Evolutionary conservation across 441 rosid species (phyloP), one percentile per base, ranked within the genome.

Genomic region (Eutrema salsugineum): DNA sequence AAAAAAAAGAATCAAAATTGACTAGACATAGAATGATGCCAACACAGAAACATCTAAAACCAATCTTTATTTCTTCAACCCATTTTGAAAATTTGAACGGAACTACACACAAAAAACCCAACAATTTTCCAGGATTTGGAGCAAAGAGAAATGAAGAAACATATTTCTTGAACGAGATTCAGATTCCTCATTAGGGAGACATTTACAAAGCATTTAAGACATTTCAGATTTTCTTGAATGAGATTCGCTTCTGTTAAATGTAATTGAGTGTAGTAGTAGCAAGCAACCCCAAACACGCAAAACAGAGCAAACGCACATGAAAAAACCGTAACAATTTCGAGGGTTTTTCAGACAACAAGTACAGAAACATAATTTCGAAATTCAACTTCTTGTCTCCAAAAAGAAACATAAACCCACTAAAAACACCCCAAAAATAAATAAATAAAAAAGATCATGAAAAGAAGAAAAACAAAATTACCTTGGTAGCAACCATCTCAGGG

Each of bases 401-500:
- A 14, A 48, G 5, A 14, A 42, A 54, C 5, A 44, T 0, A 40
- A 16, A 50, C 40, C 8, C 55, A 44, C 32, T 11, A 3, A 1
- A 0, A 11, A 15, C 3, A 1, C 27, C 27, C 27, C 27, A 1
- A 24, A 24, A 24, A 28, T 2, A 28, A 3, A 4, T 3, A 28
- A 6, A 30, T 5, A n/a, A 8, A 11, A 19, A 42, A 8, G 28
- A 44, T 19, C 3, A 17, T 16, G 8, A 5, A 1, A 36, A 38
- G 17, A 11, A 12, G 16, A 57, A 2, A 19, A 20, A 57, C 1
- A 19, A 20, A 8, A 8, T 32, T 77, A 95, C 99, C 99, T 95
- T 93, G 10, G 95, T 88, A 62, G 98, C 99, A 17, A 95, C 99
- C 98, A 93, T 87, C 73, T 95, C 99, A 20, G 99, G 99, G 74